Evolutionary conservation across 2,329 filamentous ascomycete genomes (phyloP), one percentile per base, ranked within the genome.

Genomic region (Colletotrichum echinochloae): DNA sequence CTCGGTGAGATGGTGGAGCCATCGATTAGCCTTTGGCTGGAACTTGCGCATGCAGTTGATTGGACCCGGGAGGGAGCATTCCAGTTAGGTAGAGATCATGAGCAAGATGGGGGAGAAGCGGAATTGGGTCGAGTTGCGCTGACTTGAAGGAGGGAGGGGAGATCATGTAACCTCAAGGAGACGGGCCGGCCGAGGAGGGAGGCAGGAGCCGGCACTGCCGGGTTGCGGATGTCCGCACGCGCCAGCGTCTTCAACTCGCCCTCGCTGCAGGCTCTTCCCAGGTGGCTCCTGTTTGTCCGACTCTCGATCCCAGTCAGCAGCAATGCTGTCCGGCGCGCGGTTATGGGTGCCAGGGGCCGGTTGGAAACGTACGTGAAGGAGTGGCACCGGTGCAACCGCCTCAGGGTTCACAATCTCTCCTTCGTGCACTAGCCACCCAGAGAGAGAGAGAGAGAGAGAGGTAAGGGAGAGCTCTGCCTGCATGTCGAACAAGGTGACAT

Each of bases 1-100:
- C 59, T 60, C 33, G 44, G 44, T 46, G 57, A 66, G 59, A 60
- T 66, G 64, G 64, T 54, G 64, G 41, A 52, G 49, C 49, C 49
- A 55, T 41, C 28, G 59, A 60, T 60, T 33, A 51, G 51, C 52
- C 33, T 37, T 62, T 66, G 46, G 59, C 44, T 48, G 44, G 41
- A 26, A 44, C 26, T 46, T 14, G 41, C n/a, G 48, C 41, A 46
- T 11, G 51, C 16, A 28, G n/a, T 49, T 65, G 54, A 66, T 54
- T 61, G 64, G 63, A 37, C 28, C 35, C 9, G 35, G n/a, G 18
- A 28, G 26, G 48, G 57, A 28, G 33, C 28, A 37, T n/a, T n/a
- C 52, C 56, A 48, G 64, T 55, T 41, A 57, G 35, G 48, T 44
- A 51, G 18, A 55, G 44, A 49, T 39, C 12, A 30, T 26, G 52